These are phyloP conservation scores for Cutaneotrichosporon mucoides DNA, from an alignment of 1,284 basidiomycete species.

Conservation along the genomic window DNA sequence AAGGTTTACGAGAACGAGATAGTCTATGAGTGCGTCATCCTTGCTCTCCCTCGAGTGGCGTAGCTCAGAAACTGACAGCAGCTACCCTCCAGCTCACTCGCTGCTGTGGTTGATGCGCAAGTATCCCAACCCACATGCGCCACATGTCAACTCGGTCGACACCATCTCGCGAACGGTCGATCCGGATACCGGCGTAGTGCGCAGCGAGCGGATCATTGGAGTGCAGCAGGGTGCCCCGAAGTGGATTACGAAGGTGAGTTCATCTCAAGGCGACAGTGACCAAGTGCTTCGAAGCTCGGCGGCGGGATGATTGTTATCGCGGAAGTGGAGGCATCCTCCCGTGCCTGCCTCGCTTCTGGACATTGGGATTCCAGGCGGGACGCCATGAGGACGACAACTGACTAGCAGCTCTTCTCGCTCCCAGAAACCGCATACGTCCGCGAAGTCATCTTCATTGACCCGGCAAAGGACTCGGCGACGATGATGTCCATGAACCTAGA, in stretches of 20 bases:
- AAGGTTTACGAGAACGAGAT: constrained; percentile 24
- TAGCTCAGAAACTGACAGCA: constrained; percentile 37
- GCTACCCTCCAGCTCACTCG: constrained; percentile 80
- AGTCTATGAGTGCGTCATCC: constrained; percentile 14
- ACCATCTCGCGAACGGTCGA: constrained; percentile 79
- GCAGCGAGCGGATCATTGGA: constrained; percentile 57
- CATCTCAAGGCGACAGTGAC: too few species aligned
- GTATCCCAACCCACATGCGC: constrained; percentile 89
- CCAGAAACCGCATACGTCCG: constrained; percentile 85
- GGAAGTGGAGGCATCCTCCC: too few species aligned
- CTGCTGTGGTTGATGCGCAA: constrained; percentile 88
- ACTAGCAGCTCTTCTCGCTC: constrained; percentile 36
- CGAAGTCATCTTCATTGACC: constrained; percentile 88
- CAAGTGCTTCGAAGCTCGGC: too few species aligned
- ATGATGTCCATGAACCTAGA: constrained; percentile 87
- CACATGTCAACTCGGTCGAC: constrained; percentile 87
- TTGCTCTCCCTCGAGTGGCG: not conserved
- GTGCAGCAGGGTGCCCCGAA: constrained; percentile 49
- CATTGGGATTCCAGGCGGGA: too few species aligned
- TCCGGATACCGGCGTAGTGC: constrained; percentile 74
- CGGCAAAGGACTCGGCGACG: constrained; percentile 60
- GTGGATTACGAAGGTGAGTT: constrained; percentile 48
- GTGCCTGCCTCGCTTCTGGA: too few species aligned
- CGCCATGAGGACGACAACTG: not conserved
- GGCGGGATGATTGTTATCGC: too few species aligned